phyloP scores from a whole-genome alignment of 257 asterid species.

The Oldenlandia corymbosa region DNA sequence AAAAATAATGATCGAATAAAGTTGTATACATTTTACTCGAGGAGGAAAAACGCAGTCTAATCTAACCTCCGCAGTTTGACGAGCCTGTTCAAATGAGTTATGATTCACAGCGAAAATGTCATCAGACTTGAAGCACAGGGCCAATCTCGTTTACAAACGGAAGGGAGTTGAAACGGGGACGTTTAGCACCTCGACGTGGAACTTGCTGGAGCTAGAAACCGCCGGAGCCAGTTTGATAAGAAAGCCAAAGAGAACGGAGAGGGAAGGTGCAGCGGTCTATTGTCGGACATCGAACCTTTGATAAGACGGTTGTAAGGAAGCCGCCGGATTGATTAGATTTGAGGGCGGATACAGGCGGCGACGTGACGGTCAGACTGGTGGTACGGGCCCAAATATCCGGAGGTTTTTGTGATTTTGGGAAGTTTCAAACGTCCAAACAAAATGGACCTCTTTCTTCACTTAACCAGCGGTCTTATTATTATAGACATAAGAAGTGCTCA shows the following conservation, averaged over 20 bases:
- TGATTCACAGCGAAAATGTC: constrained; percentile 76
- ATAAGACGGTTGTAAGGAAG: constrained; percentile 74
- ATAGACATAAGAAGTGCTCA: too few species aligned
- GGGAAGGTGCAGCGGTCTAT: constrained; percentile 64
- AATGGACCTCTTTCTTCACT: too few species aligned
- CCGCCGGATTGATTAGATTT: constrained; percentile 64
- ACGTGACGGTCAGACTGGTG: constrained; percentile 58
- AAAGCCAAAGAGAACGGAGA: constrained; percentile 49
- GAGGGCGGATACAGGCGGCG: constrained; percentile 39
- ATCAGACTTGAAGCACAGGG: constrained; percentile 66
- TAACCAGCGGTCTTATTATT: too few species aligned
- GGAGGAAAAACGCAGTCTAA: background rate
- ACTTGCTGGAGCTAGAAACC: constrained; percentile 47
- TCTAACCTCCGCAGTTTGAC: constrained; percentile 72
- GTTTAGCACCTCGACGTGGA: constrained; percentile 58
- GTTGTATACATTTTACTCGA: background rate
- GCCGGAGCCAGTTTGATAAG: constrained; percentile 49
- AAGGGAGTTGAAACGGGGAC: constrained; percentile 58
- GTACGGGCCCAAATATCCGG: constrained; percentile 32
- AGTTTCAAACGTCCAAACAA: too few species aligned
- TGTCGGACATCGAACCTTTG: constrained; percentile 83
- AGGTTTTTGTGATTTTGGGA: too few species aligned
- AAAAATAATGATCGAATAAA: background rate
- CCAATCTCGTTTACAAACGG: constrained; percentile 78
- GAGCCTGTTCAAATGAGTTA: constrained; percentile 66